Conservation (phyloP, 805 yeast genomes). For the Wickerhamiella galacta region DNA sequence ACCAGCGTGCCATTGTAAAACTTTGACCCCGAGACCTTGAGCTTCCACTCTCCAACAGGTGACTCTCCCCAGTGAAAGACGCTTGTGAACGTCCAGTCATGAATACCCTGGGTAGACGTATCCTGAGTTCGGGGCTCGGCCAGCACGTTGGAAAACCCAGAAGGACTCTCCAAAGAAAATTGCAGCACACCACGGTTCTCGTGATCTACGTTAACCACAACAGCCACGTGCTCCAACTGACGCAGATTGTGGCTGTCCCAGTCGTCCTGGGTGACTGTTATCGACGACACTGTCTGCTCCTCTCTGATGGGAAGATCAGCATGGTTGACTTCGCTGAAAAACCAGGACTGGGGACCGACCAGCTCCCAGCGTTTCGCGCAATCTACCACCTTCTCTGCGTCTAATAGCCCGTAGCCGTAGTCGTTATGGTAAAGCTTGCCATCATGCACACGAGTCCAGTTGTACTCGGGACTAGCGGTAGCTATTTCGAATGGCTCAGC, state of each 20-base stretch:
- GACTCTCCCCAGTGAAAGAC: conserved; percentile 96
- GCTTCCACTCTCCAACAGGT: conserved; percentile 69
- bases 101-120: conserved; percentile 38
- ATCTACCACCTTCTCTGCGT: conserved; percentile 59
- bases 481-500: conserved; percentile 48
- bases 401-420: conserved; percentile 86
- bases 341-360: conserved; percentile 88
- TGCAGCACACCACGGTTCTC: conserved; percentile 52
- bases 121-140: conserved; percentile 56
- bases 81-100: conserved; percentile 82
- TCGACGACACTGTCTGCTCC: conserved; percentile 18
- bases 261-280: conserved; percentile 32
- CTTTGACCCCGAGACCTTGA: conserved; percentile 37
- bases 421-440: conserved; percentile 61
- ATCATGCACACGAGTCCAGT: conserved; percentile 58
- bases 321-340: conserved; percentile 29
- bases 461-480: conserved; percentile 30
- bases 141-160: conserved; percentile 53
- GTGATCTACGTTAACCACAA: conserved; percentile 55
- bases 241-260: conserved; percentile 44
- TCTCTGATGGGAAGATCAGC: conserved; percentile 21
- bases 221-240: conserved; percentile 70
- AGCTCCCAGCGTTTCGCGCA: conserved; percentile 60
- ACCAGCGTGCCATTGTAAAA: conserved; percentile 26
- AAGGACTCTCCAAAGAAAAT: conserved; percentile 54